Evolutionary conservation across 2,329 filamentous ascomycete species (phyloP), one percentile per base, ranked within the genome.

Genomic region (Hypocreales sp.): DNA sequence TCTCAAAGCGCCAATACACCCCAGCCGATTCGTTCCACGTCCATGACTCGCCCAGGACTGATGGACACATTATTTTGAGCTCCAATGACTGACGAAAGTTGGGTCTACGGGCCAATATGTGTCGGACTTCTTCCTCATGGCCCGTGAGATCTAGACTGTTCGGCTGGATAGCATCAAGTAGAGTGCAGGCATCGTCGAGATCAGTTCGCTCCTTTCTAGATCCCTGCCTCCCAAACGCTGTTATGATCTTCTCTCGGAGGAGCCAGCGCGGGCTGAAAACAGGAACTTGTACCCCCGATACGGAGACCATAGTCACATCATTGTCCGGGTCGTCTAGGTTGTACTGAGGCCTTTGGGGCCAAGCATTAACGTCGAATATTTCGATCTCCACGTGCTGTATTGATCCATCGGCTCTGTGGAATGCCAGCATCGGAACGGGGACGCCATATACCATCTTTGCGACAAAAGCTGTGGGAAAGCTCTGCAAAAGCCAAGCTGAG

Each of bases 201-300:
- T 27, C 25, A 5, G 17, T 20, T 15, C 6, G 25, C 8, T 21
- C 25, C 25, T 27, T 21, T 15, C n/a, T 15, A 15, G 2, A 13
- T 15, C 25, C 25, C 12, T 21, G 25, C 12, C 25, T 17, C 17
- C 21, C 25, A 27, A 27, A n/a, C n/a, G 19, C 16, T 16, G 25
- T 21, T 3, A 27, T 21, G 5, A 27, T 27, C 25, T 27, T 27
- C 10, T 27, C 25, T 14, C 25, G 19, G 25, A 27, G 25, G 8
- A 27, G 13, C 25, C 25, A 27, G 25, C 25, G 25, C 15, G 25
- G 10, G 14, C 18, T 27, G 19, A 27, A 21, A n/a, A 22, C 25
- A 15, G 25, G 18, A 27, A 27, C 25, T 15, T 27, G 6, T 8
- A 22, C 18, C 9, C 18, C 18, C 13, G 25, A 21, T 16, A 27